These are phyloP conservation scores for Elsinoe necatrix DNA, from an alignment of 2,329 filamentous ascomycete species.

Conservation along the genomic window DNA sequence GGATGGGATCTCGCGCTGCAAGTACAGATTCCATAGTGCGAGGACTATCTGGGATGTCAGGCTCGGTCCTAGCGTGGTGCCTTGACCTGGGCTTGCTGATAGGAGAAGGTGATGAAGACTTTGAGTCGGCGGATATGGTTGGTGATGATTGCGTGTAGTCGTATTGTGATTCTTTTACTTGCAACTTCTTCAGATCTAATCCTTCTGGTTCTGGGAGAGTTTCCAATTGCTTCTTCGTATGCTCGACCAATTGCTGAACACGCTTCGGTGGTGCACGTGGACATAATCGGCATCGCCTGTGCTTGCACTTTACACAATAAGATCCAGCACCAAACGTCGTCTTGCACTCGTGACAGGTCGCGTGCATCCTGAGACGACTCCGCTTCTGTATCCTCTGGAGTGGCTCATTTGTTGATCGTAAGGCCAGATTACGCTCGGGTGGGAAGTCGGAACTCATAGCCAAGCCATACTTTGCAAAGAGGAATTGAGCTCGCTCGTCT, in stretches of 20 bases:
- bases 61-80: neutral
- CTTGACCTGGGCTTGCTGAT: neutral
- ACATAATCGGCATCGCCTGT: slow-evolving; percentile 12
- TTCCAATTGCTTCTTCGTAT: slow-evolving; percentile 4
- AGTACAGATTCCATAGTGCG: slow-evolving; percentile 11
- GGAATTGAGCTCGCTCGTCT: slow-evolving; percentile 7
- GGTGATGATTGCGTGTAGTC: neutral
- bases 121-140: neutral
- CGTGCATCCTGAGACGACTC: slow-evolving; percentile 8
- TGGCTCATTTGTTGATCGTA: neutral
- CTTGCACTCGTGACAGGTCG: slow-evolving; percentile 10
- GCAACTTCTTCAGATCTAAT: neutral
- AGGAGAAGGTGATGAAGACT: neutral
- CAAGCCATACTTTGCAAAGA: slow-evolving; percentile 5
- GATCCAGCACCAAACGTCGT: neutral
- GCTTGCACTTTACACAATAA: slow-evolving; percentile 9
- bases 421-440: neutral
- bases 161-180: slow-evolving; percentile 7
- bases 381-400: slow-evolving; percentile 10
- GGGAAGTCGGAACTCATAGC: slow-evolving; percentile 10
- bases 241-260: slow-evolving; percentile 11
- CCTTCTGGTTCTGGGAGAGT: neutral
- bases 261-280: slow-evolving; percentile 12
- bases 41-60: neutral
- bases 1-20: neutral